These are phyloP conservation scores for Arthromyces matolae DNA, from an alignment of 768 basidiomycete genomes.

Conservation along the genomic window DNA sequence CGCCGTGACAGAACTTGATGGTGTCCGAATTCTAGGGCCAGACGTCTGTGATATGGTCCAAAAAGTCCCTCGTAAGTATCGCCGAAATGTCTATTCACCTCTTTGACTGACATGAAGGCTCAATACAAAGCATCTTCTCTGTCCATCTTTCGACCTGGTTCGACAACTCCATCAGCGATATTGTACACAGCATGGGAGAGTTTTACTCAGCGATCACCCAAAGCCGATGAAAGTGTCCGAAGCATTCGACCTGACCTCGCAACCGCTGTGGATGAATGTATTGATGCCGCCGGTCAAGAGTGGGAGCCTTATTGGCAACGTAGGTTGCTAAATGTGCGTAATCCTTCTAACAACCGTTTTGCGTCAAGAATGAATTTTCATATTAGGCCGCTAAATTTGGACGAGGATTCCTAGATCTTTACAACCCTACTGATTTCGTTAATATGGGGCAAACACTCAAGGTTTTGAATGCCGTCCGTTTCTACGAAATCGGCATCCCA, in stretches of 20 bases:
- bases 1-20: slow-evolving; percentile 84
- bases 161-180: slow-evolving; percentile 86
- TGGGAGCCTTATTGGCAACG: slow-evolving; percentile 91
- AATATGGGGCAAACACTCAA: slow-evolving; percentile 90
- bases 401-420: slow-evolving; percentile 86
- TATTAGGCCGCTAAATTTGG: slow-evolving; percentile 93
- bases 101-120: not conserved
- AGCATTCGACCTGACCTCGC: slow-evolving; percentile 66
- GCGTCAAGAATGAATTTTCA: not conserved
- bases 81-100: slow-evolving; percentile 1
- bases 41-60: slow-evolving; percentile 86
- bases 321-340: slow-evolving; percentile 70
- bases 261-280: slow-evolving; percentile 71
- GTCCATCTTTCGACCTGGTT: slow-evolving; percentile 89
- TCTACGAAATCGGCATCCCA: slow-evolving; percentile 90
- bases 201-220: slow-evolving; percentile 79
- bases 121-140: slow-evolving; percentile 76
- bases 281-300: slow-evolving; percentile 91
- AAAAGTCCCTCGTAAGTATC: slow-evolving; percentile 78
- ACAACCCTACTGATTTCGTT: slow-evolving; percentile 90
- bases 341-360: not conserved
- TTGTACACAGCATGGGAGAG: slow-evolving; percentile 88
- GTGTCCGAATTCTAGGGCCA: slow-evolving; percentile 77
- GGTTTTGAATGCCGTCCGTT: slow-evolving; percentile 89
- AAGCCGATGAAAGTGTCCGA: slow-evolving; percentile 90